A percentile compares a stretch with the other conserved stretches of the same genome.
phyloP scores from a whole-genome alignment of 2,329 filamentous ascomycete genomes.

The Aspergillus spinulosporus region DNA sequence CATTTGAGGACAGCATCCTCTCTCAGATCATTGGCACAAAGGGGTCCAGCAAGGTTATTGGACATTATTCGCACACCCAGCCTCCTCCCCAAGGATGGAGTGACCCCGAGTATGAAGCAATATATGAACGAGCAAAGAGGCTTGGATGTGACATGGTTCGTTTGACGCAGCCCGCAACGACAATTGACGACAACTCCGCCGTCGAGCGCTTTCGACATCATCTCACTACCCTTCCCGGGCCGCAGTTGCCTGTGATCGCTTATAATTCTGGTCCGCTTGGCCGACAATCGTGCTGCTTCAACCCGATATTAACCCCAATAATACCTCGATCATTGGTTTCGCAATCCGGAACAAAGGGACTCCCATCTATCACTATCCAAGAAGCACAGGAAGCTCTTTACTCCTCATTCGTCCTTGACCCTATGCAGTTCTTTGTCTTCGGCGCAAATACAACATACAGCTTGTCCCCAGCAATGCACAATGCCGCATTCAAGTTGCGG shows the following conservation, averaged over 20 bases:
- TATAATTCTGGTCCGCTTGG: not conserved
- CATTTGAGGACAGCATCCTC: constrained; percentile 55
- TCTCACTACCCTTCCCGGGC: not conserved
- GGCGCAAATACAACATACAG: not conserved
- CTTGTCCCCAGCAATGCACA: not conserved
- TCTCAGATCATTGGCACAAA: constrained; percentile 52
- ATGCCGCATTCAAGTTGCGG: not conserved
- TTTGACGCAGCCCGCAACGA: not conserved
- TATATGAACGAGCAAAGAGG: constrained; percentile 59
- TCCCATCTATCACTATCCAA: not conserved
- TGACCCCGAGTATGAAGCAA: constrained; percentile 55
- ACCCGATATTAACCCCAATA: not conserved
- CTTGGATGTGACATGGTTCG: not conserved
- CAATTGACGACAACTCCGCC: not conserved
- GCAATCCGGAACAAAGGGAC: not conserved
- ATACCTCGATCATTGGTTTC: not conserved
- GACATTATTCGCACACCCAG: constrained; percentile 51
- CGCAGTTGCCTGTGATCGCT: not conserved
- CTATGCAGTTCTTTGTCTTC: not conserved
- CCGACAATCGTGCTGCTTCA: not conserved
- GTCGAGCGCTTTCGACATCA: not conserved
- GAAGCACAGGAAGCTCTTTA: not conserved
- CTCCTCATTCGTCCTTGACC: not conserved
- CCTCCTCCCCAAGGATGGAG: constrained; percentile 56
- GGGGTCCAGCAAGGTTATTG: constrained; percentile 63